Base-by-base conservation (phyloP, 169 alveolate species). In the Plasmodium vivax region DNA sequence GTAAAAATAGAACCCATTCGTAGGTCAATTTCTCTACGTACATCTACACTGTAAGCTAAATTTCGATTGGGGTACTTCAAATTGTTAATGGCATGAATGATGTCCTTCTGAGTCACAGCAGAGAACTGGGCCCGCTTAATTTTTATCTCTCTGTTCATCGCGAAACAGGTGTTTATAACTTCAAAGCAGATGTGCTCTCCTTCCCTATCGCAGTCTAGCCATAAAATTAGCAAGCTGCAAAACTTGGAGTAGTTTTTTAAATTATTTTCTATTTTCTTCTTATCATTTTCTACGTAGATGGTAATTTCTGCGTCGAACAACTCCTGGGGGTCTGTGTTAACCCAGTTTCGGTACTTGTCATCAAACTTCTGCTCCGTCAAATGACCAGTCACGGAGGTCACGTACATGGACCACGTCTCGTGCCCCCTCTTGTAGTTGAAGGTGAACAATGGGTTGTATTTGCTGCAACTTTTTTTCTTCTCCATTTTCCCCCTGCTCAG, bases 131-230 rank as follows among this genome's bases (percentile, higher is more conserved):
- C 99, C 93, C 99, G 97, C 85, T 95, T 97, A 81, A 97, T 93
- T 96, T 95, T 77, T 94, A 94, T 41, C 81, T 95, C 30, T 93
- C 80, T 74, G 82, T 71, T 84, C 83, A 93, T 34, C 80, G 92
- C 73, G 83, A 45, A 38, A 95, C 98, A 73, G 95, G 94, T 96
- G 85, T 95, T 96, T 68, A 98, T 96, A 0, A 99, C 99, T 96
- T 99, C 99, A 95, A 97, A 99, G 96, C 99, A 99, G 38, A 99
- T 99, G 93, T 99, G 99, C 95, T 99, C 99, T 16, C 99, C 99
- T 95, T 99, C 99, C 84, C 99, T 97, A 96, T 99, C 99, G 93
- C 99, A 99, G 95, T 99, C 99, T 30, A 99, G 98, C 99, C 99
- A 99, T 47, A 99, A 98, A 19, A 99, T 98, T 87, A 98, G 83